phyloP scores from a whole-genome alignment of 768 basidiomycete species.

The Cystobasidiopsis lactophilus region DNA sequence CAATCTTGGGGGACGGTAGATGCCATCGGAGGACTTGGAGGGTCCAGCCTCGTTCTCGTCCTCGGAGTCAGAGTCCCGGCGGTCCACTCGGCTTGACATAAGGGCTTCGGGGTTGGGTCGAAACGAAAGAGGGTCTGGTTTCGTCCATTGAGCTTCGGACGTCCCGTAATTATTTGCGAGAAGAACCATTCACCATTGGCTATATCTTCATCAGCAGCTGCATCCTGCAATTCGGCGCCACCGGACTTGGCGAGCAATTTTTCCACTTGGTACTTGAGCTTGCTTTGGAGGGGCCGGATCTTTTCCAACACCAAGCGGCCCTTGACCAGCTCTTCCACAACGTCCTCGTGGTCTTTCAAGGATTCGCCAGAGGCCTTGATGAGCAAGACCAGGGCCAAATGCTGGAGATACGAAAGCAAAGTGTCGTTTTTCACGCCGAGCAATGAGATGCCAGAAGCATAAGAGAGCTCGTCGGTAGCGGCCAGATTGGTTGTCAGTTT shows the following conservation, averaged over 20 bases:
- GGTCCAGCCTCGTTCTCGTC: constrained; percentile 21
- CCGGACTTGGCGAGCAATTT: constrained; percentile 65
- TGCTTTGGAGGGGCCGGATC: constrained; percentile 54
- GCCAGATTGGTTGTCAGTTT: too few relatives aligned
- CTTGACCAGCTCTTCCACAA: constrained; percentile 59
- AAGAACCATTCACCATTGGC: constrained; percentile 17
- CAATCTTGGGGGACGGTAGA: constrained; percentile 48
- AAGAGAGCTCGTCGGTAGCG: neutral
- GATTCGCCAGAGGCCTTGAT: constrained; percentile 12
- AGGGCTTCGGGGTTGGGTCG: constrained; percentile 69
- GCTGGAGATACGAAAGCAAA: constrained; percentile 64
- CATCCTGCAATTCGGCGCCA: constrained; percentile 27
- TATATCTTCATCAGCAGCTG: constrained; percentile 15
- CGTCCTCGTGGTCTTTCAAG: constrained; percentile 8
- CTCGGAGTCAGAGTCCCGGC: constrained; percentile 4
- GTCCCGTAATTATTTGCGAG: neutral
- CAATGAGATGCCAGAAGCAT: constrained; percentile 59
- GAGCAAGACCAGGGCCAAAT: constrained; percentile 38
- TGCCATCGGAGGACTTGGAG: constrained; percentile 15
- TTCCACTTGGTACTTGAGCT: constrained; percentile 88
- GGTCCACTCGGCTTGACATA: constrained; percentile 23
- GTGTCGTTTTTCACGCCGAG: constrained; percentile 68
- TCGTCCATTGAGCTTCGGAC: neutral
- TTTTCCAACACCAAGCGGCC: constrained; percentile 71
- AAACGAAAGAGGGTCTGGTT: constrained; percentile 69